Evolutionary conservation across 305 asterid genomes (phyloP).

Genomic region (Fraxinus albicans): DNA sequence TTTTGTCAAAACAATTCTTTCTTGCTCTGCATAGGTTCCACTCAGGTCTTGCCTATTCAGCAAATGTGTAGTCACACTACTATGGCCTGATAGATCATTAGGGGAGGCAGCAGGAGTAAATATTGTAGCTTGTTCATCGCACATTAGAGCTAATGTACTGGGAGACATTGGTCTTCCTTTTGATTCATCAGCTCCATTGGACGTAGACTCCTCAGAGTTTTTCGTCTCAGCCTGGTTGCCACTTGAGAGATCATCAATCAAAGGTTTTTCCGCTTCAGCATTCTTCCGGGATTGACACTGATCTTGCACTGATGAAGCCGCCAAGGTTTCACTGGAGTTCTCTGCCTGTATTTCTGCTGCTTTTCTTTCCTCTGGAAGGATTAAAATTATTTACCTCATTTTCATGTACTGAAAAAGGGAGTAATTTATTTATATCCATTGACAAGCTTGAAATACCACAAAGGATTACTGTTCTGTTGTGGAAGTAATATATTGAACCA

Average conservation of each 20-base stretch:
- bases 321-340: slow-evolving; percentile 43
- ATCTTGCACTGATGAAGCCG: slow-evolving; percentile 48
- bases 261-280: slow-evolving; percentile 37
- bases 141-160: slow-evolving; percentile 93
- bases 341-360: slow-evolving; percentile 48
- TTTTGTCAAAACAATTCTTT: slow-evolving; percentile 78
- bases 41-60: slow-evolving; percentile 53
- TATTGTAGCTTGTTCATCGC: slow-evolving; percentile 82
- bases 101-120: slow-evolving; percentile 58
- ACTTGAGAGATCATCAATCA: slow-evolving; percentile 27
- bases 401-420: slow-evolving; percentile 10
- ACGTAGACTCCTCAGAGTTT: slow-evolving; percentile 52
- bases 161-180: slow-evolving; percentile 90
- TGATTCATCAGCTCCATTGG: slow-evolving; percentile 61
- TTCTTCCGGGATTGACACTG: slow-evolving; percentile 46
- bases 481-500: background rate
- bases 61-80: slow-evolving; percentile 46
- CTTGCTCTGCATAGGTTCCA: slow-evolving; percentile 82
- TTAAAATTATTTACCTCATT: slow-evolving; percentile 15
- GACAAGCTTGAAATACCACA: background rate
- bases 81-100: slow-evolving; percentile 45
- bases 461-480: background rate
- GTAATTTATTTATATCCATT: background rate
- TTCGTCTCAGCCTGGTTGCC: slow-evolving; percentile 49
- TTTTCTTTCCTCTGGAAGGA: slow-evolving; percentile 53